A percentile compares a stretch with the other conserved stretches of the same genome.
Evolutionary conservation across 495 filamentous ascomycete genomes (phyloP).

Genomic region (Neurospora sp.): DNA sequence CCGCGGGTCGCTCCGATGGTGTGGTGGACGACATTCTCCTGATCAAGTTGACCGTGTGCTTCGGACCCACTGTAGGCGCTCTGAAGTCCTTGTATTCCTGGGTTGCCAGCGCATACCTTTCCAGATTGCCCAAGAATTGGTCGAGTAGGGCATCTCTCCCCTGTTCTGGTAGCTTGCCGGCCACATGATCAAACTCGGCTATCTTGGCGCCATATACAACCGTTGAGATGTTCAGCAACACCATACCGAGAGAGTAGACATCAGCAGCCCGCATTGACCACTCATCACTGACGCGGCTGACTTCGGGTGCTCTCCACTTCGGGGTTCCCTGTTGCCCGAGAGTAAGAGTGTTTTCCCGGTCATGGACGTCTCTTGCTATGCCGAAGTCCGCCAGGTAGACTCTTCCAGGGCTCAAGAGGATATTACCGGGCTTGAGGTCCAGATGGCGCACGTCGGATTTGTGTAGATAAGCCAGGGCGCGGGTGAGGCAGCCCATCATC

Average conservation of each 20-base stretch:
- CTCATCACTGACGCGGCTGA: constrained; percentile 14
- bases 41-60: constrained; percentile 23
- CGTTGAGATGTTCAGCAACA: constrained; percentile 26
- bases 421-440: constrained; percentile 34
- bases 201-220: constrained; percentile 18
- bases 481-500: constrained; percentile 28
- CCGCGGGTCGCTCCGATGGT: constrained; percentile 18
- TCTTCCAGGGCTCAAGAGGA: constrained; percentile 24
- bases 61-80: constrained; percentile 23
- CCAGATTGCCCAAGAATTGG: constrained; percentile 15
- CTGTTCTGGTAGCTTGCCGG: constrained; percentile 15
- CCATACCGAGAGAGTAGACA: constrained; percentile 27
- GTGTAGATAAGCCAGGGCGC: constrained; percentile 32
- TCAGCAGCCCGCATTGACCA: constrained; percentile 29
- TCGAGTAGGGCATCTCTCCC: constrained; percentile 17
- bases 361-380: constrained; percentile 27
- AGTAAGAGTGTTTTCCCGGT: constrained; percentile 24
- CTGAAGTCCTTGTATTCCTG: constrained; percentile 20
- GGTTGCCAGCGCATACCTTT: constrained; percentile 16
- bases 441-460: constrained; percentile 28
- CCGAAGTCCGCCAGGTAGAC: constrained; percentile 36
- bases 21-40: constrained; percentile 22
- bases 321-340: constrained; percentile 22
- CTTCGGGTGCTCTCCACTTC: constrained; percentile 29
- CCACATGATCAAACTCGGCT: constrained; percentile 26